Base-by-base conservation (phyloP, 2,329 filamentous ascomycete species). In the Emydomyces testavorans region DNA sequence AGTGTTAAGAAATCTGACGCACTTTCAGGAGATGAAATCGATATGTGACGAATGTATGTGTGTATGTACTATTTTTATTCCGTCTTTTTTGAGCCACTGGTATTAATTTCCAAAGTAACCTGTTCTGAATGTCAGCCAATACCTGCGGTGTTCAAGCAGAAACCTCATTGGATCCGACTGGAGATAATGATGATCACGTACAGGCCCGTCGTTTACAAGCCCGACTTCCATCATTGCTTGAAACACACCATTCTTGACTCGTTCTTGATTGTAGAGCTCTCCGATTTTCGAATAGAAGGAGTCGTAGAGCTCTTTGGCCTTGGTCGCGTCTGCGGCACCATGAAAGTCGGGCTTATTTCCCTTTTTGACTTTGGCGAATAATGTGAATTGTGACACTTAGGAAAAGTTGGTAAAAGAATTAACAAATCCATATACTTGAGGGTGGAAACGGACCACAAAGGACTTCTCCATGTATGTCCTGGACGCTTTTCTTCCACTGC, bases 181-280 rank as follows among this genome's bases (percentile, higher is more conserved):
- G 32, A 21, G 28, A 16, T 31, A 10, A 39, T 29, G 18, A n/a
- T n/a, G 29, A 35, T 37, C 28, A 51, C 47, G 40, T 52, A 51
- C 44, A 69, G 79, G 79, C 60, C 79, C 78, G 59, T 96, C 90
- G 56, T 96, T 96, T 42, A 95, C 80, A 24, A 95, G 68, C 41
- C 85, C 83, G 50, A 98, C 90, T 61, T 96, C 83, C 92, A 98
- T 98, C 89, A 94, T 95, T 42, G 92, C 92, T 62, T 94, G 90
- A 65, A 98, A 98, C 24, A 90, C 80, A n/a, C 93, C 92, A 62
- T 98, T 83, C 63, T 94, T 88, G 50, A 98, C 89, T 54, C 75
- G 81, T 6, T 87, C 84, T 5, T 76, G 65, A 4, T 71, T 65
- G 63, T 96, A 94, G 2, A 79, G 74, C 46, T 80, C 73, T 57